Conservation (phyloP, 306 rosid species). For the Acacia crassicarpa region DNA sequence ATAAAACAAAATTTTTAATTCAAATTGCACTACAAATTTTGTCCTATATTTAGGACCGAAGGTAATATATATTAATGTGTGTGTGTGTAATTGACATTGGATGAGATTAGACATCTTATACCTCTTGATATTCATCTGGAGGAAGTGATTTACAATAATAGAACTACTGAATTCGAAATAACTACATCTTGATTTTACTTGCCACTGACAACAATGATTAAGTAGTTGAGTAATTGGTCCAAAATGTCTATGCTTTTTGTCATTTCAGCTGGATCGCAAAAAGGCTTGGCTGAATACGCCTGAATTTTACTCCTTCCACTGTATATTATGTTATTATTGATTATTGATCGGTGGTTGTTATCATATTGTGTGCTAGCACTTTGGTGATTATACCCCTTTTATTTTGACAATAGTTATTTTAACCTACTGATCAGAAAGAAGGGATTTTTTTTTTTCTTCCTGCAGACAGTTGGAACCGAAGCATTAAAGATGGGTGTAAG, state of each 20-base stretch:
- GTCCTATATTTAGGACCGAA: no score
- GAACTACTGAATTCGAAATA: not conserved
- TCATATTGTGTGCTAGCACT: constrained; percentile 14
- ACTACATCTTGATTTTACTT: not conserved
- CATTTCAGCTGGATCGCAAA: not conserved
- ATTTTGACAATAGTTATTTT: constrained; percentile 19
- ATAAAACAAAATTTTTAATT: no score
- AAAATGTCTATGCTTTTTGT: not conserved
- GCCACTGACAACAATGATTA: not conserved
- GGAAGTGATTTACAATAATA: not conserved
- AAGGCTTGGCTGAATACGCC: not conserved
- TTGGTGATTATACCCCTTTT: constrained; percentile 2
- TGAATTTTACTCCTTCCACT: constrained; percentile 14
- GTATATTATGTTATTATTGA: not conserved
- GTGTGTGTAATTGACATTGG: not conserved
- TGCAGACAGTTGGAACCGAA: constrained; percentile 95
- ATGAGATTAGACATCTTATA: not conserved
- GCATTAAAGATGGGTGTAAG: constrained; percentile 69
- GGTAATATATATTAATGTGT: no score
- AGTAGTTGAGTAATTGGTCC: not conserved
- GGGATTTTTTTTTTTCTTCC: constrained; percentile 15
- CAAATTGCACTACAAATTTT: no score
- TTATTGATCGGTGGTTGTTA: constrained; percentile 18
- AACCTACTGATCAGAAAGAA: constrained; percentile 23
- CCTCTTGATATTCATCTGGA: not conserved